A percentile compares a stretch with the other conserved stretches of the same genome.
Evolutionary conservation across 306 rosid species (phyloP).

Genomic region (Adenanthera pavonina): DNA sequence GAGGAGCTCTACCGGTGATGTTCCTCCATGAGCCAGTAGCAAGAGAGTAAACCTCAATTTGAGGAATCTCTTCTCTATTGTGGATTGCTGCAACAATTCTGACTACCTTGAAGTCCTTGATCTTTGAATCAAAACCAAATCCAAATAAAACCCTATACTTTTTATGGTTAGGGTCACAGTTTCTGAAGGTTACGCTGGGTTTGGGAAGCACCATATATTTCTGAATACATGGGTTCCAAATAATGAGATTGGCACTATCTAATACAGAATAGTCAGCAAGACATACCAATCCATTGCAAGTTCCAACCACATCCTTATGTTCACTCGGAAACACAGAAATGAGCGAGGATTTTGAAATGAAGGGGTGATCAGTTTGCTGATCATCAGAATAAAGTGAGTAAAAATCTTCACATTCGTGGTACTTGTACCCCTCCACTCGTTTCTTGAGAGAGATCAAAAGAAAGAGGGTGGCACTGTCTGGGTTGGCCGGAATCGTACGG

Average conservation of each 20-base stretch:
- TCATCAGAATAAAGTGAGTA: neutral
- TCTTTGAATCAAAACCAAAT: constrained; percentile 20
- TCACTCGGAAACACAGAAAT: neutral
- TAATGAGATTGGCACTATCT: neutral
- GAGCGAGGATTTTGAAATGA: neutral
- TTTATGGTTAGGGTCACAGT: neutral
- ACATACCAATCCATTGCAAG: constrained; percentile 26
- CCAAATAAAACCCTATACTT: neutral
- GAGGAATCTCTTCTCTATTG: neutral
- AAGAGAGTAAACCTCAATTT: constrained; percentile 17
- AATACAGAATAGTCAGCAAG: neutral
- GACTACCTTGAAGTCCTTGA: constrained; percentile 15
- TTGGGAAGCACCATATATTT: constrained; percentile 8
- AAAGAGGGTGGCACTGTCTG: neutral
- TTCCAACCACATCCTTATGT: neutral
- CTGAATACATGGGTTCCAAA: constrained; percentile 26
- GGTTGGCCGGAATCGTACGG: neutral
- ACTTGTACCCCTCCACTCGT: neutral
- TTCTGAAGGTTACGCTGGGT: neutral
- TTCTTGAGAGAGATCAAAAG: neutral
- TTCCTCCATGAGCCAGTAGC: constrained; percentile 9
- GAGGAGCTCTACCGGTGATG: neutral
- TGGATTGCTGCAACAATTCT: neutral
- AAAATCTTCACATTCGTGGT: neutral
- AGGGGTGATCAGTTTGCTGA: neutral